These are phyloP conservation scores for Podila epigama DNA, from an alignment of 192 early-diverging fungal genomes.

Conservation along the genomic window DNA sequence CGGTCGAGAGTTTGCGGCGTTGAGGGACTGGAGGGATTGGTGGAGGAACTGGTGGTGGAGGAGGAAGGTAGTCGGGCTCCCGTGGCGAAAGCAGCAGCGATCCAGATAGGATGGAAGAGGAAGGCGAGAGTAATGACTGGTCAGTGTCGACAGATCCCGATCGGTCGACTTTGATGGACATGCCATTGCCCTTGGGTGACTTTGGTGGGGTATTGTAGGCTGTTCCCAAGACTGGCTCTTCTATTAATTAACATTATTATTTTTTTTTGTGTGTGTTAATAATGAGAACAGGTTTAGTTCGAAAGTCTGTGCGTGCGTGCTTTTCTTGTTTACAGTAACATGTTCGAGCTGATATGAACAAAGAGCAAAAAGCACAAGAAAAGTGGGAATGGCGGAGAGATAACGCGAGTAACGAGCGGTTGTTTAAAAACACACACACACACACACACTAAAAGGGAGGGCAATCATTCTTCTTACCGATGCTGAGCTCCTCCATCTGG, in stretches of 20 bases:
- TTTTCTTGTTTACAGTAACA: no score
- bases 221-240: slow-evolving; percentile 1
- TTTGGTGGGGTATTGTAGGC: no score
- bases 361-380: neutral
- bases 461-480: slow-evolving; percentile 10
- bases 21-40: slow-evolving; percentile 45
- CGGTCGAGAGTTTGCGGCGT: slow-evolving; percentile 24
- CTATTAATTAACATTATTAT: no score
- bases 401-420: no score
- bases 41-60: slow-evolving; percentile 32
- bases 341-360: neutral
- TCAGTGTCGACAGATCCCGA: slow-evolving; percentile 13
- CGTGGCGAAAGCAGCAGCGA: slow-evolving; percentile 29
- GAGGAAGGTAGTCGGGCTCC: slow-evolving; percentile 40
- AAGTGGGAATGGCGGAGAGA: no score
- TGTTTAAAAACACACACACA: neutral
- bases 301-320: no score
- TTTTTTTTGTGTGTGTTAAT: no score
- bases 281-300: no score
- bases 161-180: slow-evolving; percentile 26
- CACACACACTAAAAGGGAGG: neutral
- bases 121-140: neutral
- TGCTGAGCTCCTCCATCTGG: slow-evolving; percentile 31
- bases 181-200: neutral
- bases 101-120: slow-evolving; percentile 15